Conservation (phyloP, 768 basidiomycete genomes). For the Lentinula sp. region DNA sequence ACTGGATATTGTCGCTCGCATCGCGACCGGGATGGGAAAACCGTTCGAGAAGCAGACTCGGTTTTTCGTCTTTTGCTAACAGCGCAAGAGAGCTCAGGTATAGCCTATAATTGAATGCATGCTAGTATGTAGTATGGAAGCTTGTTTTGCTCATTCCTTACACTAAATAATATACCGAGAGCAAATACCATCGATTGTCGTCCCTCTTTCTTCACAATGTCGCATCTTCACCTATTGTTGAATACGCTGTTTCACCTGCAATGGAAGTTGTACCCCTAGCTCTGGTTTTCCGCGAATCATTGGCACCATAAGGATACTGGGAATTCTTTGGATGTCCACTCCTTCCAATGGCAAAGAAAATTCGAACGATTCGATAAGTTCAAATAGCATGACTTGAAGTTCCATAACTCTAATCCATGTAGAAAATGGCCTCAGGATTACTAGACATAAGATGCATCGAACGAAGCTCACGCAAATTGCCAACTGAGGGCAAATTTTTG, state of each 20-base stretch:
- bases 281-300: conserved; percentile 3
- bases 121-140: no score
- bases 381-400: conserved; percentile 36
- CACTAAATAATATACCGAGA: no score
- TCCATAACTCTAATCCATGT: conserved; percentile 22
- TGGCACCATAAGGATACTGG: conserved; percentile 1
- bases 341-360: conserved; percentile 21
- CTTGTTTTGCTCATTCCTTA: no score
- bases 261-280: conserved; percentile 5
- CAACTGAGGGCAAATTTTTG: conserved; percentile 1
- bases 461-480: conserved; percentile 14
- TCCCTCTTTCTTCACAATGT: no score
- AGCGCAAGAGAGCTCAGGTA: no score
- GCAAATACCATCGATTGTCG: no score
- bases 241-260: background rate
- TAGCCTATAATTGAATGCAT: no score
- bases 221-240: background rate
- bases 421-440: no score
- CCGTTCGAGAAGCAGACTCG: conserved; percentile 88
- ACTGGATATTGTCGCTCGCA: conserved; percentile 82
- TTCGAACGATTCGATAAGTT: conserved; percentile 31
- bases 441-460: background rate
- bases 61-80: conserved; percentile 42
- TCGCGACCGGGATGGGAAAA: conserved; percentile 93
- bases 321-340: background rate